These are phyloP conservation scores for Phytophthora pluvialis DNA, from an alignment of 352 stramenopile genomes.

Conservation along the genomic window DNA sequence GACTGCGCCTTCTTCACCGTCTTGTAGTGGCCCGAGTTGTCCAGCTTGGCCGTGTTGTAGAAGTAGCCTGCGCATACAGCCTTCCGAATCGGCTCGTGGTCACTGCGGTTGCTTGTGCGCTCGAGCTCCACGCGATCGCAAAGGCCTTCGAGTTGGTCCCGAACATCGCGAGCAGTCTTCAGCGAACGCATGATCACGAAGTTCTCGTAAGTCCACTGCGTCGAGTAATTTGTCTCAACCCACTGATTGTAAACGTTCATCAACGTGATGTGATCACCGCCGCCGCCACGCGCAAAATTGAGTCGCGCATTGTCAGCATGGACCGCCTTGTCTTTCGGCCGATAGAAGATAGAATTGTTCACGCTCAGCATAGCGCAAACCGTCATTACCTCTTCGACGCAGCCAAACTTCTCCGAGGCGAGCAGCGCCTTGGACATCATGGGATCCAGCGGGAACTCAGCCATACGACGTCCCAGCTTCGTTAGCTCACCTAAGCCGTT, in stretches of 20 bases:
- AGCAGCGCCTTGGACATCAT: slow-evolving; percentile 96
- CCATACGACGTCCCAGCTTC: slow-evolving; percentile 95
- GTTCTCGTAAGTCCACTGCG: slow-evolving; percentile 96
- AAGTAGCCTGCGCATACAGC: slow-evolving; percentile 99
- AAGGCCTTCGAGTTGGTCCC: slow-evolving; percentile 98
- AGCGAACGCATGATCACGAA: slow-evolving; percentile 98
- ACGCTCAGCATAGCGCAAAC: slow-evolving; percentile 99
- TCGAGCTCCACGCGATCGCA: slow-evolving; percentile 99
- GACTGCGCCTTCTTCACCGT: slow-evolving; percentile 98
- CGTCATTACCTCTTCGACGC: slow-evolving; percentile 95
- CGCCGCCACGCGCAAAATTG: slow-evolving; percentile 97
- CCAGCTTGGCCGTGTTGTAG: slow-evolving; percentile 98
- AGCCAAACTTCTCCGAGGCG: slow-evolving; percentile 91
- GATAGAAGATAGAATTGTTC: slow-evolving; percentile 98
- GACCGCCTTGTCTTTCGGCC: slow-evolving; percentile 98
- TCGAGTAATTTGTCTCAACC: slow-evolving; percentile 98
- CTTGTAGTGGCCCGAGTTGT: slow-evolving; percentile 97
- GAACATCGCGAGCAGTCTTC: slow-evolving; percentile 98
- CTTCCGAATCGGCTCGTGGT: slow-evolving; percentile 96
- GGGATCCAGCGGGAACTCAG: slow-evolving; percentile 95
- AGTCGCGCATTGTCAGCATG: slow-evolving; percentile 98
- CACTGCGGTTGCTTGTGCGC: slow-evolving; percentile 76
- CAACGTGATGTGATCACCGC: slow-evolving; percentile 97
- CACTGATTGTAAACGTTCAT: slow-evolving; percentile 98
- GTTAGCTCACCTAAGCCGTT: slow-evolving; percentile 99